phyloP scores from a whole-genome alignment of 306 rosid genomes.

The Casuarina glauca region DNA sequence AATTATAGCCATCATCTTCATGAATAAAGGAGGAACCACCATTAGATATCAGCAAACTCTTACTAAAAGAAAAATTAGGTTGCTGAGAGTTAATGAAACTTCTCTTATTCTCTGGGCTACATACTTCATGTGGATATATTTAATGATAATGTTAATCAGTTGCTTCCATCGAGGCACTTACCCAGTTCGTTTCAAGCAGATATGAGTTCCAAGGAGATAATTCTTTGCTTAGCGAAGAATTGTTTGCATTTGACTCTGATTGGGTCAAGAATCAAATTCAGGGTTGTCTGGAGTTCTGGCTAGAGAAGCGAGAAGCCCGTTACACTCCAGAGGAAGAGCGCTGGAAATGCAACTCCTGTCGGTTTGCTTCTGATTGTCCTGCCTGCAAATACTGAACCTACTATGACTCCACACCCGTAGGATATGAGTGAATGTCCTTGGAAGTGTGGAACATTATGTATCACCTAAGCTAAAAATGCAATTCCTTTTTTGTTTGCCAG shows the following conservation, averaged over 20 bases:
- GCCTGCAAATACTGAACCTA: constrained; percentile 39
- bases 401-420: not conserved
- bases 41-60: not conserved
- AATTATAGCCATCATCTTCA: not conserved
- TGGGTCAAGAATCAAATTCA: too few species aligned
- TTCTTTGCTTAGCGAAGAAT: constrained; percentile 71
- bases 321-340: constrained; percentile 69
- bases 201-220: constrained; percentile 76
- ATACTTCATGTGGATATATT: not conserved
- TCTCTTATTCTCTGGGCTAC: not conserved
- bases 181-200: constrained; percentile 45
- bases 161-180: constrained; percentile 8
- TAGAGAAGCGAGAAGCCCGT: constrained; percentile 66
- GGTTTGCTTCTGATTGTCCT: constrained; percentile 50
- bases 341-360: constrained; percentile 74
- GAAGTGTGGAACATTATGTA: not conserved
- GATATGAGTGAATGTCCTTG: not conserved
- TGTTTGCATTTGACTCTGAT: too few species aligned
- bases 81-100: not conserved
- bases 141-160: constrained; percentile 1
- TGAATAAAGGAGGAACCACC: not conserved
- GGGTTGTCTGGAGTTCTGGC: too few species aligned
- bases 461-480: not conserved
- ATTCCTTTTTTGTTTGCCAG: too few species aligned
- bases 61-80: not conserved